A percentile compares a stretch with the other conserved stretches of the same genome.
phyloP scores from a whole-genome alignment of 306 rosid species.

The Glycine soja region DNA sequence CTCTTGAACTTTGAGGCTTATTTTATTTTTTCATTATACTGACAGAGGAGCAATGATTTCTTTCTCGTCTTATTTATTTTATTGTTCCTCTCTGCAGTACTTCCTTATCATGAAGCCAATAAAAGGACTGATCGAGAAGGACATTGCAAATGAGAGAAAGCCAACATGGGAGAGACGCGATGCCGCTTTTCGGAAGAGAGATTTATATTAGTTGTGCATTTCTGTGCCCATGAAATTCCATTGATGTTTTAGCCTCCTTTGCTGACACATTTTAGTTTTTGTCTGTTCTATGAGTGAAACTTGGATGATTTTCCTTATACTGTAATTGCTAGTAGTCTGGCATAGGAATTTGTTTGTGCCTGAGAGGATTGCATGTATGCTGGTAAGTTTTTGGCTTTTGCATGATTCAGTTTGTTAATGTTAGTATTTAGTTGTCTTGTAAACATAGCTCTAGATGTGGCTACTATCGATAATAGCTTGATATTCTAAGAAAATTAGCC shows the following conservation, averaged over 20 bases:
- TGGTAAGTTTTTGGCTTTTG: conserved; percentile 39
- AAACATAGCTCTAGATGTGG: conserved; percentile 1
- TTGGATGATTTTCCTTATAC: conserved; percentile 29
- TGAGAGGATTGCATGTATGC: conserved; percentile 41
- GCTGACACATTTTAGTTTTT: conserved; percentile 23
- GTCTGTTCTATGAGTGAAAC: background rate
- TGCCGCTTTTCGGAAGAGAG: conserved; percentile 37
- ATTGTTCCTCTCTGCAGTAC: conserved; percentile 51
- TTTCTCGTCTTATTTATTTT: background rate
- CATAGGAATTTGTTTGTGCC: conserved; percentile 43
- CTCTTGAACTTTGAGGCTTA: conserved; percentile 30
- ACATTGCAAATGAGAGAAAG: conserved; percentile 68
- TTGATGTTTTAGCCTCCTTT: conserved; percentile 24
- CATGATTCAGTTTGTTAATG: conserved; percentile 36
- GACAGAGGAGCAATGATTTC: background rate
- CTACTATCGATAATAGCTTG: conserved; percentile 1
- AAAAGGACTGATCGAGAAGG: conserved; percentile 63
- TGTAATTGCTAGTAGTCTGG: conserved; percentile 48
- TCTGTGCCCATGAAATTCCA: background rate
- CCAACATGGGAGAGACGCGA: conserved; percentile 84
- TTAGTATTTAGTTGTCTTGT: conserved; percentile 6
- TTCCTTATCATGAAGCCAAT: conserved; percentile 76
- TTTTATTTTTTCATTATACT: conserved; percentile 20
- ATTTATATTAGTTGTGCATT: conserved; percentile 15
- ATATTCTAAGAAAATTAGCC: background rate